phyloP scores from a whole-genome alignment of 2,329 filamentous ascomycete genomes.

The Teratosphaeria zuluensis region DNA sequence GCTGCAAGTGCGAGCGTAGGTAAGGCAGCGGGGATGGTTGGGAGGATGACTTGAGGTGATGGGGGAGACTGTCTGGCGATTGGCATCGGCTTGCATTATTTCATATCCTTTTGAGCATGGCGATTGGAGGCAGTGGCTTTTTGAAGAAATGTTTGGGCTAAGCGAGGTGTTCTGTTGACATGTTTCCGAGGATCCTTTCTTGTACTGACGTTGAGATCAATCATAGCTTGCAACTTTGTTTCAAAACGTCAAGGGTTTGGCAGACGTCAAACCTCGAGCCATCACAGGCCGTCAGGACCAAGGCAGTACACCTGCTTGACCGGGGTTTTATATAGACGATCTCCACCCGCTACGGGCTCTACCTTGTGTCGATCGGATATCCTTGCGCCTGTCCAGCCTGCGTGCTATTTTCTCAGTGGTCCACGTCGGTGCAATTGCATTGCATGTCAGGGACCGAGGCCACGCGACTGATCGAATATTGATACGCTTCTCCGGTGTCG shows the following conservation, averaged over 20 bases:
- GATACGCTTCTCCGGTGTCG: not conserved
- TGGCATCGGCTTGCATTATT: no score
- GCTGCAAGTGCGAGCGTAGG: conserved; percentile 7
- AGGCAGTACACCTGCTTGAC: not conserved
- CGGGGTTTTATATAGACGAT: not conserved
- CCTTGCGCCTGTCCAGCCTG: not conserved
- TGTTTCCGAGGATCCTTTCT: not conserved
- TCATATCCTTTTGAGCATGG: not conserved
- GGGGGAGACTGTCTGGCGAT: not conserved
- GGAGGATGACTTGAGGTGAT: not conserved
- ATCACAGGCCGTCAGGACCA: not conserved
- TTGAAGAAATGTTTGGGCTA: not conserved
- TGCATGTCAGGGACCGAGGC: not conserved
- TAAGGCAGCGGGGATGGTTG: conserved; percentile 1
- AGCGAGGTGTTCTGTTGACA: not conserved
- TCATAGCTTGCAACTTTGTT: not conserved
- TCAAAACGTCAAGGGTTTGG: not conserved
- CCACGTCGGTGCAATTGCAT: not conserved
- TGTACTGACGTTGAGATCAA: not conserved
- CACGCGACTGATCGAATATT: not conserved
- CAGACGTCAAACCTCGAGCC: not conserved
- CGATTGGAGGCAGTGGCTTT: not conserved
- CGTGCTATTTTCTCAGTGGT: not conserved
- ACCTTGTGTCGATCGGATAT: not conserved
- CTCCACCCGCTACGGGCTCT: not conserved